Conservation (phyloP, 768 basidiomycete genomes). For the Pisolithus microcarpus region DNA sequence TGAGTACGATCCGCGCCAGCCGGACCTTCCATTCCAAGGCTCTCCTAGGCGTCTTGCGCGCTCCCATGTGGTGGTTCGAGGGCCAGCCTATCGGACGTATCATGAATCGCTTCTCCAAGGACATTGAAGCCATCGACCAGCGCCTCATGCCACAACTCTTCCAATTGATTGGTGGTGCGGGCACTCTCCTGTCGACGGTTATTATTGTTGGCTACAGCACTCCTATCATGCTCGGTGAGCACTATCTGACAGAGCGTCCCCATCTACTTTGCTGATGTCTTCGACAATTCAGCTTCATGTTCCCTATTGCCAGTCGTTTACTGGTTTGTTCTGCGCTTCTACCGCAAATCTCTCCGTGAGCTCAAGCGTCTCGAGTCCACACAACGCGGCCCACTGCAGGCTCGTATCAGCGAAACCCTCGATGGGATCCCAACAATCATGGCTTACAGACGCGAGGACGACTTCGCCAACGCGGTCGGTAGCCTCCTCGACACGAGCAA, state of each 20-base stretch:
- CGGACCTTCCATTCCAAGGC: conserved; percentile 20
- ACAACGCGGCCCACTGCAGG: conserved; percentile 42
- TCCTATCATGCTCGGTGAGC: conserved; percentile 30
- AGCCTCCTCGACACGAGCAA: conserved; percentile 20
- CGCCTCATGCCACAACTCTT: conserved; percentile 27
- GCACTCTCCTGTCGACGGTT: conserved; percentile 17
- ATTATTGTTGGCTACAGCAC: conserved; percentile 19
- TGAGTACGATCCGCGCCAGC: conserved; percentile 23
- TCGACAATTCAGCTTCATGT: conserved; percentile 12
- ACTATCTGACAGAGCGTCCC: conserved; percentile 16
- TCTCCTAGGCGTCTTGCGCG: conserved; percentile 17
- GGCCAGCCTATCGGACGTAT: conserved; percentile 36
- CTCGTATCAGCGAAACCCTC: conserved; percentile 45
- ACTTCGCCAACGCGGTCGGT: conserved; percentile 19
- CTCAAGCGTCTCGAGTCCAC: conserved; percentile 40
- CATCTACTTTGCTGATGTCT: conserved; percentile 13
- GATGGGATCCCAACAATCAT: conserved; percentile 41
- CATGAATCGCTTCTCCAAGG: conserved; percentile 42
- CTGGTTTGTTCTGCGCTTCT: conserved; percentile 37
- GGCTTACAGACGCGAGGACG: conserved; percentile 34
- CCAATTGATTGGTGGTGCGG: conserved; percentile 19
- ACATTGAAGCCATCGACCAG: conserved; percentile 35
- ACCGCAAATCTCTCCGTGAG: conserved; percentile 41
- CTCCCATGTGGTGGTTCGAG: conserved; percentile 26
- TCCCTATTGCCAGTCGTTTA: conserved; percentile 28